Conservation (phyloP, 225 moss, liverwort and hornwort species). For the Takakia lepidozioides region DNA sequence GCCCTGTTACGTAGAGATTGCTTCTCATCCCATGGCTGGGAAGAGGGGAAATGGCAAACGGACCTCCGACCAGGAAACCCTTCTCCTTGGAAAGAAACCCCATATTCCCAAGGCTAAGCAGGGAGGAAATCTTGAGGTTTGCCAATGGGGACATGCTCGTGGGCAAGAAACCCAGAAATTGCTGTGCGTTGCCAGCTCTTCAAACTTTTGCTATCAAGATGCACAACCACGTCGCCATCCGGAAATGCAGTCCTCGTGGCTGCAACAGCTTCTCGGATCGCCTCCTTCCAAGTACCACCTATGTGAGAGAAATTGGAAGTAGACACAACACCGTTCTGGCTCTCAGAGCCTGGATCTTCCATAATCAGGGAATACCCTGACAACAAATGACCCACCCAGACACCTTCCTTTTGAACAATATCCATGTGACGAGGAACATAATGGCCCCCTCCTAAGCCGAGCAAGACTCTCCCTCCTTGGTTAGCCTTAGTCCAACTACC, state of each 20-base stretch:
- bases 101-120: too few relatives aligned
- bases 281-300: constrained; percentile 74
- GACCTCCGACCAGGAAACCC: too few relatives aligned
- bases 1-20: too few relatives aligned
- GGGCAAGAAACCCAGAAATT: constrained; percentile 63
- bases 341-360: constrained; percentile 45
- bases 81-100: too few relatives aligned
- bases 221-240: constrained; percentile 60
- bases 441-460: constrained; percentile 87
- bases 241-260: constrained; percentile 73
- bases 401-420: constrained; percentile 63
- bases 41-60: too few relatives aligned
- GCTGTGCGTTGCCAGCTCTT: constrained; percentile 89
- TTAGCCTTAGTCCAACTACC: constrained; percentile 49
- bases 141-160: constrained; percentile 54
- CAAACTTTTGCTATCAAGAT: constrained; percentile 81
- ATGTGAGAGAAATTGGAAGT: constrained; percentile 30
- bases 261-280: constrained; percentile 53
- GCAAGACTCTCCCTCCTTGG: constrained; percentile 57
- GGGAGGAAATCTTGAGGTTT: constrained; percentile 65
- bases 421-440: constrained; percentile 87
- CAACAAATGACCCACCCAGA: constrained; percentile 88
- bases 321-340: too few relatives aligned
- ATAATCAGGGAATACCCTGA: constrained; percentile 73
- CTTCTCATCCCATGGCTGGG: too few relatives aligned